These are phyloP conservation scores for Talaromyces sp. DNA, from an alignment of 2,329 filamentous ascomycete genomes.

Conservation along the genomic window DNA sequence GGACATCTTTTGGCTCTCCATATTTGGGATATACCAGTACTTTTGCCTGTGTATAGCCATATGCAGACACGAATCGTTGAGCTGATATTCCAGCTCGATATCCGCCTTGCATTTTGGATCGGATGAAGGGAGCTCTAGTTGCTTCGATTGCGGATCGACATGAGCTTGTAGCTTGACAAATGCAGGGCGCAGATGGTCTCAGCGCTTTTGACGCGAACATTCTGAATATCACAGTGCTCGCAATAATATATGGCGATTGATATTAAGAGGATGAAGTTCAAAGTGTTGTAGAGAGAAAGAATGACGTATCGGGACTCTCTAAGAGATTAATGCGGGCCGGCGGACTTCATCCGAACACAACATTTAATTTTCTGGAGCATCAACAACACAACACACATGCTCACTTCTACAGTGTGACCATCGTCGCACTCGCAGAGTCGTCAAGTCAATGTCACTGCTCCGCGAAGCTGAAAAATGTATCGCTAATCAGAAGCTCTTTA, in stretches of 20 bases:
- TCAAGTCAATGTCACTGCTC: constrained; percentile 43
- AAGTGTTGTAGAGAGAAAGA: not conserved
- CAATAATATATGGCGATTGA: not conserved
- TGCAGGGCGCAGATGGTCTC: not conserved
- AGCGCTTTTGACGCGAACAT: constrained; percentile 7
- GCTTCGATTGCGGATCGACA: constrained; percentile 12
- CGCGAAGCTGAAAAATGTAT: constrained; percentile 42
- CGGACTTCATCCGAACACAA: not conserved
- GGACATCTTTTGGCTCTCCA: constrained; percentile 46
- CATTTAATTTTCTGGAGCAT: not conserved
- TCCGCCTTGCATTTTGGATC: constrained; percentile 13
- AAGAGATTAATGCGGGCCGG: not conserved
- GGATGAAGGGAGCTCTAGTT: constrained; percentile 16
- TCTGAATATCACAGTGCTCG: not conserved
- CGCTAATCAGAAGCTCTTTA: constrained; percentile 35
- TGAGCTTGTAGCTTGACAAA: constrained; percentile 4
- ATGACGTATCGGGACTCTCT: constrained; percentile 10
- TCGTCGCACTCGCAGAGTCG: constrained; percentile 8
- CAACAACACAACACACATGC: not conserved
- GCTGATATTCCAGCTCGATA: constrained; percentile 17
- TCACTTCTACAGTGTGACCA: not conserved
- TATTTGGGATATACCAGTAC: constrained; percentile 46
- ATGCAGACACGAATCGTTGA: constrained; percentile 41
- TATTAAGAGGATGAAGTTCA: not conserved
- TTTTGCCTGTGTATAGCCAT: constrained; percentile 48